Conservation (phyloP, 768 basidiomycete genomes). For the Suillus occidentalis region DNA sequence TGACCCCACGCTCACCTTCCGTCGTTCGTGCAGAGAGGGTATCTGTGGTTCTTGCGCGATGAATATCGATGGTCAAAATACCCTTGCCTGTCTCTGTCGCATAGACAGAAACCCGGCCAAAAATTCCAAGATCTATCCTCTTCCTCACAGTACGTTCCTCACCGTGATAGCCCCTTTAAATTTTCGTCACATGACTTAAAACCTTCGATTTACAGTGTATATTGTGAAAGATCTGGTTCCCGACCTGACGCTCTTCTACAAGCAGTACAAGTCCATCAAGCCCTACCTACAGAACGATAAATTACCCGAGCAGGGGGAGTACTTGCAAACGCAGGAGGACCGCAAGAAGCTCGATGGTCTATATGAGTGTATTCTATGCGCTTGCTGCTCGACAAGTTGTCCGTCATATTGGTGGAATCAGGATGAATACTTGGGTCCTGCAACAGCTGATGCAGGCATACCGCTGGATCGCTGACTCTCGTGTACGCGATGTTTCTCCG, state of each 20-base stretch:
- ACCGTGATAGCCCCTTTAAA: neutral
- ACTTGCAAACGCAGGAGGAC: conserved; percentile 88
- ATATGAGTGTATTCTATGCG: conserved; percentile 97
- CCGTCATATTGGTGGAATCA: conserved; percentile 99
- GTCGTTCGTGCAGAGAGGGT: conserved; percentile 89
- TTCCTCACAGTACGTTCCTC: conserved; percentile 84
- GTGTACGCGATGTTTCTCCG: conserved; percentile 49
- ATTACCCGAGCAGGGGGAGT: conserved; percentile 81
- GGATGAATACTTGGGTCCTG: conserved; percentile 96
- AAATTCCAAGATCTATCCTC: conserved; percentile 90
- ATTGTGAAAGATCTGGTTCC: conserved; percentile 98
- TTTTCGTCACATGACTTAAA: neutral
- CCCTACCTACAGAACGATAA: conserved; percentile 95
- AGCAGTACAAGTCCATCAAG: conserved; percentile 99
- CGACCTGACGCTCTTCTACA: conserved; percentile 90
- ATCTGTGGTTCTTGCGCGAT: conserved; percentile 99
- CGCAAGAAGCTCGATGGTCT: conserved; percentile 94
- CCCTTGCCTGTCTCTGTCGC: conserved; percentile 93
- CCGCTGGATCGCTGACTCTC: conserved; percentile 96
- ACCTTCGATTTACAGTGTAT: conserved; percentile 66
- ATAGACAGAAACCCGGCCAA: conserved; percentile 77
- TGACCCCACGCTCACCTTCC: conserved; percentile 96
- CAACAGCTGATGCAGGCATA: conserved; percentile 96
- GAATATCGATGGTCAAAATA: conserved; percentile 99
- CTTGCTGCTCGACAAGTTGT: conserved; percentile 97